Conservation (phyloP, 176 grass and related monocot genomes). For the Oropetium thomaeum region DNA sequence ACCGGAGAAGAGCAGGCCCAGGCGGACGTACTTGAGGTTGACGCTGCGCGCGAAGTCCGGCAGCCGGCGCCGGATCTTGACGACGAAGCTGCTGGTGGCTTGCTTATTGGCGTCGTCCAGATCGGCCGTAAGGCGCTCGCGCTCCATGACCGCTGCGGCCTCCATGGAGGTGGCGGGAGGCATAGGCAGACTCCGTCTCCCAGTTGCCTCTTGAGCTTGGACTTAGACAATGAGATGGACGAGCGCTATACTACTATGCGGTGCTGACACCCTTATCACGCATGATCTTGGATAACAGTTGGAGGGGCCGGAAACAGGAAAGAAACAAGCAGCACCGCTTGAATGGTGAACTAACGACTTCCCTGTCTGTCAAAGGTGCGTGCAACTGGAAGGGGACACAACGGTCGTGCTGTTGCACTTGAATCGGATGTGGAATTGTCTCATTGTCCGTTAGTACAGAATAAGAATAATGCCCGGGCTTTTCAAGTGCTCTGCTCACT, state of each 20-base stretch:
- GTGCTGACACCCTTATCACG: neutral
- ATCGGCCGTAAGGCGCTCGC: conserved; percentile 62
- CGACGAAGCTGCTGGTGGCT: conserved; percentile 38
- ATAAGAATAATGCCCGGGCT: too few species aligned
- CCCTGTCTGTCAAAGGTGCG: neutral
- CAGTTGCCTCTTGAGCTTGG: too few species aligned
- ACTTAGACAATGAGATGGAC: neutral
- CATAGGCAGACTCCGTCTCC: too few species aligned
- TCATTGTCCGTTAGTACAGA: too few species aligned
- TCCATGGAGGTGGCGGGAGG: conserved; percentile 9
- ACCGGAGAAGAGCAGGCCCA: conserved; percentile 42
- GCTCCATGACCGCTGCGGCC: conserved; percentile 49
- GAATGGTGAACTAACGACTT: conserved; percentile 1
- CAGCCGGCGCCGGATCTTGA: conserved; percentile 64
- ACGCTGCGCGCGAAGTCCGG: conserved; percentile 71
- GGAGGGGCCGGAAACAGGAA: neutral
- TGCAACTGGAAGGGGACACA: neutral
- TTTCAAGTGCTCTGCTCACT: too few species aligned
- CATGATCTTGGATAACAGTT: neutral
- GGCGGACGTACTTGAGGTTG: conserved; percentile 74
- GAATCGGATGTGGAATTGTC: too few species aligned
- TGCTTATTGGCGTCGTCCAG: conserved; percentile 29
- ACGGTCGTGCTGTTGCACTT: too few species aligned
- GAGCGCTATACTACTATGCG: too few species aligned
- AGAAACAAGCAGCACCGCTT: conserved; percentile 9